Evolutionary conservation across 2,329 filamentous ascomycete species (phyloP), one percentile per base, ranked within the genome.

Genomic region (Aspergillus sp.): DNA sequence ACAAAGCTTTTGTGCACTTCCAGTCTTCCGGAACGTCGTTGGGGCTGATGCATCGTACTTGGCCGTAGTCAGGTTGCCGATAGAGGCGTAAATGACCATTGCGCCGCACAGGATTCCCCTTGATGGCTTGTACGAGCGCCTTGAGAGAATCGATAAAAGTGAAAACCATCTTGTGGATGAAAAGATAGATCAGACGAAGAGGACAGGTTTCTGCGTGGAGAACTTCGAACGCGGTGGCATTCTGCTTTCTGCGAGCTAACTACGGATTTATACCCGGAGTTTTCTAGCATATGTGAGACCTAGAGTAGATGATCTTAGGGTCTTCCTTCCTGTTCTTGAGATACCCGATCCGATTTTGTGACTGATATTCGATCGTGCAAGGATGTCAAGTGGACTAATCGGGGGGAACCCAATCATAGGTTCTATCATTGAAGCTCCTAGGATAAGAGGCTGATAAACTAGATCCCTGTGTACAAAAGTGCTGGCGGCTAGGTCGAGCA

Each of bases 61-160:
- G 19, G 22, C 53, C 41, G 38, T 55, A 55, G 53, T 47, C 53
- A 28, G 53, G 43, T 55, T 55, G 53, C 53, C 23, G 41, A 55
- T 47, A 47, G 25, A 55, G 53, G 28, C 19, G 53, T 55, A 55
- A 55, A 55, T 34, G 41, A 13, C 41, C 53, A 55, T 55, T 55
- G 43, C 43, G 41, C 28, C 34, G 31, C n/a, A 41, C 31, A 43
- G 30, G 41, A 28, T 43, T 17, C 13, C 53, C 53, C 38, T 31
- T 55, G 41, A 55, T 55, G 4, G 23, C 17, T 57, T 23, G 43
- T 19, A 58, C 31, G 13, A 34, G 31, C 13, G 31, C 31, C 31
- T 34, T 57, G n/a, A 57, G 54, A 48, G 54, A 57, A 41, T 57
- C 45, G 19, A 57, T 57, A 49, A 57, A 49, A 2, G 45, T 57